phyloP scores from a whole-genome alignment of 2,329 filamentous ascomycete genomes.

The Exophiala bonariae region DNA sequence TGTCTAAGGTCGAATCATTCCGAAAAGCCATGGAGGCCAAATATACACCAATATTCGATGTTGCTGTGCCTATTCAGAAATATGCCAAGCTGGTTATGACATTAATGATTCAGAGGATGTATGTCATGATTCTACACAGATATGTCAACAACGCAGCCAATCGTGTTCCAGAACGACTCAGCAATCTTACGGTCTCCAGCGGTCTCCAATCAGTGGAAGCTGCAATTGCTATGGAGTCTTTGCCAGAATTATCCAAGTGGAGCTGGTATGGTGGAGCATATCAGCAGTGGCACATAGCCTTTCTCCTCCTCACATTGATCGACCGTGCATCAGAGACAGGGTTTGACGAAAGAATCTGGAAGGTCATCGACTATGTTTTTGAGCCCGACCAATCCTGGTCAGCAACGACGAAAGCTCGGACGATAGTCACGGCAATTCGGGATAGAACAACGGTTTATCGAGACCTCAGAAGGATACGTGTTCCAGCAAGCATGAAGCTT shows the following conservation, averaged over 20 bases:
- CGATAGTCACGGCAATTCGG: conserved; percentile 63
- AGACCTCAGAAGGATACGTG: conserved; percentile 31
- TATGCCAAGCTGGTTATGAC: conserved; percentile 66
- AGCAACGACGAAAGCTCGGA: conserved; percentile 58
- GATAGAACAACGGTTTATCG: conserved; percentile 38
- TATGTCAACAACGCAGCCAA: conserved; percentile 54
- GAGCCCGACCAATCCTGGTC: conserved; percentile 55
- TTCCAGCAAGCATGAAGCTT: conserved; percentile 29
- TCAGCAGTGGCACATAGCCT: conserved; percentile 70
- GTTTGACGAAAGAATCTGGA: conserved; percentile 68
- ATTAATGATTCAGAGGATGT: conserved; percentile 62
- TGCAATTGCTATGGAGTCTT: conserved; percentile 55
- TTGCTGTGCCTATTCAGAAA: conserved; percentile 60
- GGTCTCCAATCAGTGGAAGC: conserved; percentile 57
- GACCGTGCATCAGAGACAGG: conserved; percentile 58
- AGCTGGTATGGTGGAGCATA: conserved; percentile 71
- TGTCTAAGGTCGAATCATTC: conserved; percentile 70
- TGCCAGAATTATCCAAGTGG: conserved; percentile 58
- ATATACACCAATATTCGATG: conserved; percentile 65
- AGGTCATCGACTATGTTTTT: conserved; percentile 71
- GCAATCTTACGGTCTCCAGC: conserved; percentile 63
- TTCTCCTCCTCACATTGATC: conserved; percentile 68
- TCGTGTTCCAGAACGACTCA: conserved; percentile 54
- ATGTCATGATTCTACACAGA: conserved; percentile 67
- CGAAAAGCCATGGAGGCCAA: conserved; percentile 63